Evolutionary conservation across 257 asterid species (phyloP).

Genomic region (Solanum piurae): DNA sequence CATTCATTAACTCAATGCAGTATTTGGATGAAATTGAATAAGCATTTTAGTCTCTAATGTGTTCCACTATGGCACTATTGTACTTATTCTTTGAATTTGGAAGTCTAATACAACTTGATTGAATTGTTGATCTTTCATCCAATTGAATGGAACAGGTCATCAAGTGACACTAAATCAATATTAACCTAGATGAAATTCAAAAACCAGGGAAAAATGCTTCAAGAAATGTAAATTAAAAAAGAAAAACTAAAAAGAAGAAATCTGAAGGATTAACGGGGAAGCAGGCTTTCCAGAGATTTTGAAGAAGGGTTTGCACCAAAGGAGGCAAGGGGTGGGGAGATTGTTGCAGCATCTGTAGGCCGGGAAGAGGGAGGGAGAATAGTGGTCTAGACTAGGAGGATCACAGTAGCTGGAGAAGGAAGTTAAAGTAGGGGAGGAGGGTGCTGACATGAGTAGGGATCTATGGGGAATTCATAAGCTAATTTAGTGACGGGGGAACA

Average conservation of each 20-base stretch:
- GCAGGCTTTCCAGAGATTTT: not conserved
- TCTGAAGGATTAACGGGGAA: not conserved
- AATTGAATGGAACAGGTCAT: not conserved
- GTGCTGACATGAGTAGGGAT: not conserved
- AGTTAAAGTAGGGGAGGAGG: not conserved
- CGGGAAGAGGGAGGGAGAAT: not conserved
- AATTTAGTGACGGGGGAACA: not conserved
- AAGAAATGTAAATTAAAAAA: not conserved
- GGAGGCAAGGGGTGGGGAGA: not conserved
- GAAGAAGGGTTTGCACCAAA: not conserved
- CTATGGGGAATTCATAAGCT: not conserved
- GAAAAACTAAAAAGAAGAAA: not conserved
- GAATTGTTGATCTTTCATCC: not conserved
- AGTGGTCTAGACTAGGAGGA: not conserved
- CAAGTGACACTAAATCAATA: not conserved
- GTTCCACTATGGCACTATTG: not conserved
- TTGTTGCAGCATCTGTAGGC: not conserved
- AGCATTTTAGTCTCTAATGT: not conserved
- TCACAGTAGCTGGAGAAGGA: not conserved
- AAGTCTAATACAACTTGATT: not conserved
- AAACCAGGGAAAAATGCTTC: not conserved
- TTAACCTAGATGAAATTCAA: not conserved
- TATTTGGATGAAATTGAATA: not conserved
- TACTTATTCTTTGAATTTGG: not conserved
- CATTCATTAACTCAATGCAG: not conserved